A percentile compares a stretch with the other conserved stretches of the same genome.
Conservation (phyloP, 106 monocot genomes). For the Dendrobium huoshanense region DNA sequence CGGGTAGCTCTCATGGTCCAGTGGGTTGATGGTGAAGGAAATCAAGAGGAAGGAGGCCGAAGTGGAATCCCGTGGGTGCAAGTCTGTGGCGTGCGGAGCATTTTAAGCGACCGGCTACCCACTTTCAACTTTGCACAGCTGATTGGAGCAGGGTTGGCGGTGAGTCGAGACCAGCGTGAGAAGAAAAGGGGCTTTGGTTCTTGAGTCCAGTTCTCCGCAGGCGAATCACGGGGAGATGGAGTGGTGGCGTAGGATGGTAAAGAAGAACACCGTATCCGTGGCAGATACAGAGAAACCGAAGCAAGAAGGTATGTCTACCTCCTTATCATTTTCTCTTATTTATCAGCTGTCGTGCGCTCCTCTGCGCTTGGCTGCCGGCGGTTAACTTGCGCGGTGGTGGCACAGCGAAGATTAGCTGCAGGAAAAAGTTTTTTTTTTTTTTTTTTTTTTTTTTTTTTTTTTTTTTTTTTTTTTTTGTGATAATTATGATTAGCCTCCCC, state of each 20-base stretch:
- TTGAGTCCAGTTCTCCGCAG: neutral
- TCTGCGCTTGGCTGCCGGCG: neutral
- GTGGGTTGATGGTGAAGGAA: neutral
- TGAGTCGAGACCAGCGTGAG: neutral
- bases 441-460: no score
- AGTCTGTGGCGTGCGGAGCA: neutral
- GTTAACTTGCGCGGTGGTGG: no score
- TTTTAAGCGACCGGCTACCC: neutral
- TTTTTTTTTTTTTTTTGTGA: no score
- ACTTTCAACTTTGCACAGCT: neutral
- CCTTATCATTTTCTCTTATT: neutral
- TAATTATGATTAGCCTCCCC: no score
- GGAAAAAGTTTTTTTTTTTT: no score
- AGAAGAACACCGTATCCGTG: neutral
- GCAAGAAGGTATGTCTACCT: neutral
- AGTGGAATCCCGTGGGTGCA: neutral
- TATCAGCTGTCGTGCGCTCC: neutral
- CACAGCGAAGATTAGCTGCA: no score
- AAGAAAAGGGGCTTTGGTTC: neutral
- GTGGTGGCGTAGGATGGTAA: slow-evolving; percentile 8
- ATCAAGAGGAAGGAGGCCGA: neutral
- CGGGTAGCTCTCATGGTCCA: neutral
- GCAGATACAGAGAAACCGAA: neutral
- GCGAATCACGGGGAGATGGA: neutral
- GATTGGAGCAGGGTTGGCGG: neutral